phyloP scores from a whole-genome alignment of 2,329 filamentous ascomycete genomes.

The Cordyceps cicadae region DNA sequence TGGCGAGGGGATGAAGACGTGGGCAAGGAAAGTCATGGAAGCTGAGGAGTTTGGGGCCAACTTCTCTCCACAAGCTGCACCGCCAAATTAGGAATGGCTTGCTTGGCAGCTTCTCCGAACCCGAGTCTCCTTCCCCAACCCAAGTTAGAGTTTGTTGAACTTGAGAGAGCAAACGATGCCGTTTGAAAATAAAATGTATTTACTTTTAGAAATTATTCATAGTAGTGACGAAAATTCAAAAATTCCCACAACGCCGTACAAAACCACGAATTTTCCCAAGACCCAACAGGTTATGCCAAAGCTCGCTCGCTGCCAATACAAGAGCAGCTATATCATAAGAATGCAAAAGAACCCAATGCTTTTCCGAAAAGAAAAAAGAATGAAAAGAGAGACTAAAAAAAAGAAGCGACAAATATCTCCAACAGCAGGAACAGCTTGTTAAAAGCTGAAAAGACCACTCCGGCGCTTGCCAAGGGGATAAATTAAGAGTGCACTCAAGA shows the following conservation, averaged over 20 bases:
- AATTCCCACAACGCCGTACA: background rate
- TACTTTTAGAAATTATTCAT: background rate
- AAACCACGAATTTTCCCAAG: background rate
- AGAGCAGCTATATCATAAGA: background rate
- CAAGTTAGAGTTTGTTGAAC: background rate
- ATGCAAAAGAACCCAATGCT: background rate
- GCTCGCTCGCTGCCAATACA: background rate
- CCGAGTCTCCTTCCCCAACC: too few relatives aligned
- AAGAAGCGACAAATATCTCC: background rate
- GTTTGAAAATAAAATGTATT: background rate
- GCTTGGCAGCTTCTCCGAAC: background rate
- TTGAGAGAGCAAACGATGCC: background rate
- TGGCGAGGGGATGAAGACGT: slow-evolving; percentile 12
- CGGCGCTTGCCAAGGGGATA: slow-evolving; percentile 43
- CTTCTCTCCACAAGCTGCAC: background rate
- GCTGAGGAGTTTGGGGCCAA: slow-evolving; percentile 4
- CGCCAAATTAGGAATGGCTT: slow-evolving; percentile 10
- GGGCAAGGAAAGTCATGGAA: slow-evolving; percentile 10
- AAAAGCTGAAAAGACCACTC: slow-evolving; percentile 43
- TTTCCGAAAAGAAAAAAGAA: background rate
- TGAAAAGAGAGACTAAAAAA: too few relatives aligned
- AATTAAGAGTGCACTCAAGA: slow-evolving; percentile 39
- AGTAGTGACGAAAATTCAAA: background rate
- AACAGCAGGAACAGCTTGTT: background rate
- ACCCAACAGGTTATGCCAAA: slow-evolving; percentile 3